Evolutionary conservation across 2,329 filamentous ascomycete genomes (phyloP).

Genomic region (Alternaria conjuncta): DNA sequence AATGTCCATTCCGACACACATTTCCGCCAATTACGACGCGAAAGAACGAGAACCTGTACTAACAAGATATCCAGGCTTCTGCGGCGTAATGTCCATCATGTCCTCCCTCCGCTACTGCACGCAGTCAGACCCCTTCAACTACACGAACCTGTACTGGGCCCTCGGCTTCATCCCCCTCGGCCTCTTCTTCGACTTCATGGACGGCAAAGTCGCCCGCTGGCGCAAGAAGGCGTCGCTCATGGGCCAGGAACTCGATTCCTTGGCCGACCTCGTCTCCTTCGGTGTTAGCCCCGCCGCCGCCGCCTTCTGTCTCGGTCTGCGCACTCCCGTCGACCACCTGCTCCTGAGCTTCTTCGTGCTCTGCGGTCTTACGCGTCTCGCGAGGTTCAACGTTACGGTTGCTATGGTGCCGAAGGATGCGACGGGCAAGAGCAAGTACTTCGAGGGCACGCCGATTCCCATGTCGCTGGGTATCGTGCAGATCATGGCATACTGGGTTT

Average conservation of each 20-base stretch:
- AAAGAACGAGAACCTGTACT: background rate
- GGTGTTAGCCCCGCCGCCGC: constrained; percentile 86
- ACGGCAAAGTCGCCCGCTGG: constrained; percentile 96
- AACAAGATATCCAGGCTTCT: constrained; percentile 66
- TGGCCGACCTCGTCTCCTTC: constrained; percentile 96
- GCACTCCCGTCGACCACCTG: constrained; percentile 82
- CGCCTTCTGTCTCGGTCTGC: constrained; percentile 87
- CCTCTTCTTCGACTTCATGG: constrained; percentile 97
- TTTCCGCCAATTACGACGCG: background rate
- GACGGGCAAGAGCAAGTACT: constrained; percentile 89
- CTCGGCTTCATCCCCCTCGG: constrained; percentile 83
- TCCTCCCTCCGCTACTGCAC: constrained; percentile 93
- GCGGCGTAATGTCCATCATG: constrained; percentile 93
- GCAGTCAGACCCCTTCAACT: constrained; percentile 66
- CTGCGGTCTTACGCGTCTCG: constrained; percentile 89
- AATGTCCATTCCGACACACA: background rate
- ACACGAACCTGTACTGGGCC: constrained; percentile 78
- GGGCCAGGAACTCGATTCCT: constrained; percentile 95
- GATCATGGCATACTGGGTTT: constrained; percentile 89
- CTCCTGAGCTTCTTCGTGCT: constrained; percentile 89
- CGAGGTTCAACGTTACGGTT: constrained; percentile 97
- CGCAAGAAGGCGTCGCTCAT: constrained; percentile 96
- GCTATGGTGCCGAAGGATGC: constrained; percentile 88
- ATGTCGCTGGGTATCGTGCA: constrained; percentile 82
- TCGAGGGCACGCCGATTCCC: constrained; percentile 95